Percentiles rank a stretch among this genome's conserved stretches.
Conservation (phyloP, 441 rosid species). For the Arabidopsis hybrid region DNA sequence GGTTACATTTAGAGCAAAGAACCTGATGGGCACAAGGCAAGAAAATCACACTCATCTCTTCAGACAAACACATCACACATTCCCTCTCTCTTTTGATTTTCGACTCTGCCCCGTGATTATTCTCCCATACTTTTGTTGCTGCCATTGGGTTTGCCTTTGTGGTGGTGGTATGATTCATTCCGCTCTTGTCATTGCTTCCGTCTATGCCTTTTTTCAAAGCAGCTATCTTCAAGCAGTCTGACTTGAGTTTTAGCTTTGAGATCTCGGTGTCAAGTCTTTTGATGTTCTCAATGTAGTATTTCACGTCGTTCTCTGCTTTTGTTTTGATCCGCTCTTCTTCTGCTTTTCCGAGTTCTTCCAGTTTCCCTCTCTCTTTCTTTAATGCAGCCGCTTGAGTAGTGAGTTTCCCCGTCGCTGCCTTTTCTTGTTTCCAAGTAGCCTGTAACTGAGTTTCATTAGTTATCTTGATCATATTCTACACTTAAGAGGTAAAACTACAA, state of each 20-base stretch:
- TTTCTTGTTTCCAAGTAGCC: conserved; percentile 89
- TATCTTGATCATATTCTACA: conserved; percentile 17
- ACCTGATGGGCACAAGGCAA: conserved; percentile 96
- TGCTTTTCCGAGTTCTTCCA: conserved; percentile 67
- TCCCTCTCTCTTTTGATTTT: conserved; percentile 91
- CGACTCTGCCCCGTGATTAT: conserved; percentile 48
- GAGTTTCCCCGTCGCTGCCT: conserved; percentile 66
- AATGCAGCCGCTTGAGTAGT: conserved; percentile 55
- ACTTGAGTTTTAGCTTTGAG: conserved; percentile 77
- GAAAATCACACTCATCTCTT: conserved; percentile 89
- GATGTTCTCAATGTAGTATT: conserved; percentile 67
- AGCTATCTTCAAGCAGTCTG: conserved; percentile 78
- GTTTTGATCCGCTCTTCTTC: conserved; percentile 69
- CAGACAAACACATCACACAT: conserved; percentile 99
- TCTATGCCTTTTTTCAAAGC: conserved; percentile 80
- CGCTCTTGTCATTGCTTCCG: conserved; percentile 60
- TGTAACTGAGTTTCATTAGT: conserved; percentile 50
- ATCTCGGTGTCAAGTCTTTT: conserved; percentile 80
- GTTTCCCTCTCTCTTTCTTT: conserved; percentile 70
- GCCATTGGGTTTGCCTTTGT: conserved; percentile 20
- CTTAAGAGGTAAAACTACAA: neutral
- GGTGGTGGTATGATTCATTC: conserved; percentile 30
- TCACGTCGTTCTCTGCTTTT: conserved; percentile 71
- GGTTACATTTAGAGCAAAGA: conserved; percentile 82
- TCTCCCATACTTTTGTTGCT: conserved; percentile 31